A percentile compares a stretch with the other conserved stretches of the same genome.
Evolutionary conservation across 176 grass and related monocot genomes (phyloP).

Genomic region (Thalia dealbata): DNA sequence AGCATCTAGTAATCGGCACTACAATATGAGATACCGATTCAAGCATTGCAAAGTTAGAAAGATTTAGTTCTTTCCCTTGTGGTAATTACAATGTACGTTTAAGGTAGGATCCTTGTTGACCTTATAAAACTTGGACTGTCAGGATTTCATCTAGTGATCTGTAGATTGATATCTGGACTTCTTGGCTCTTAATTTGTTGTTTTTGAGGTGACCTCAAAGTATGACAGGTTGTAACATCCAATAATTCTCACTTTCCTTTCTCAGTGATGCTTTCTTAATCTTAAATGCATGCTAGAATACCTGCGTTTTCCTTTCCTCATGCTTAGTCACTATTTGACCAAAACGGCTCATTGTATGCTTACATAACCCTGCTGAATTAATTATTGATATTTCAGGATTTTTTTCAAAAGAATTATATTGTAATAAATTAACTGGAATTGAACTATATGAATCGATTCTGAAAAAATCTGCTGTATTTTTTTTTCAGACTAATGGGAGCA

Average conservation of each 20-base stretch:
- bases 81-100: background rate
- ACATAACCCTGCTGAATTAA: background rate
- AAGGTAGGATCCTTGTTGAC: background rate
- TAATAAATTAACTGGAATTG: background rate
- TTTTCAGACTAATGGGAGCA: conserved; percentile 13
- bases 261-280: too few species aligned
- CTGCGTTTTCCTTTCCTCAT: background rate
- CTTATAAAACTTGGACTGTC: background rate
- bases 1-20: background rate
- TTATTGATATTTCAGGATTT: background rate
- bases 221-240: too few species aligned
- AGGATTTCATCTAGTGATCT: background rate
- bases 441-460: background rate
- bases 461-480: background rate
- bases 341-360: background rate
- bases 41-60: background rate
- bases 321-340: background rate
- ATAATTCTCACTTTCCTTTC: too few species aligned
- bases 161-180: background rate
- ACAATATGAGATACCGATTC: background rate
- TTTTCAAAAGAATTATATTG: background rate
- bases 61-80: background rate
- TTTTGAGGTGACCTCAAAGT: too few species aligned
- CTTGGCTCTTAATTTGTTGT: too few species aligned
- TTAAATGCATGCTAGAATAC: background rate